These are phyloP conservation scores for Colletotrichum agaves DNA, from an alignment of 2,329 filamentous ascomycete genomes.

Conservation along the genomic window DNA sequence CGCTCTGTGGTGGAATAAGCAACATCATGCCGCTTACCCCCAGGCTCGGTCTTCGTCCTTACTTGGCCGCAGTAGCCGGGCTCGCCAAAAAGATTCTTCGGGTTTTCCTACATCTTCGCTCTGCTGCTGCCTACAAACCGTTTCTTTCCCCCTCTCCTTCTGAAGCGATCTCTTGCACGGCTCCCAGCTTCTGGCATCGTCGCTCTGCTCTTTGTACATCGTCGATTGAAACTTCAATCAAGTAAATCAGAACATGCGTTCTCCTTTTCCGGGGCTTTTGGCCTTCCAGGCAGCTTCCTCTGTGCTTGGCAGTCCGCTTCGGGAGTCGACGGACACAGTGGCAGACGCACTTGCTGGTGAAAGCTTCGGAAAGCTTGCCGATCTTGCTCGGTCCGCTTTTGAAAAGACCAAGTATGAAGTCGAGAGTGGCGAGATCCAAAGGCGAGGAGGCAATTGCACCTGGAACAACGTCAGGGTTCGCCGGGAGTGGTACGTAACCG, in stretches of 20 bases:
- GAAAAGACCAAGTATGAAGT: slow-evolving; percentile 41
- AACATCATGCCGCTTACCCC: not conserved
- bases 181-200: no score
- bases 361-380: slow-evolving; percentile 14
- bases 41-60: not conserved
- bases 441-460: slow-evolving; percentile 41
- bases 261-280: slow-evolving; percentile 35
- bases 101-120: not conserved
- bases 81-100: not conserved
- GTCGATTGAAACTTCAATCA: slow-evolving; percentile 41
- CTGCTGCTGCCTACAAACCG: not conserved
- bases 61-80: not conserved
- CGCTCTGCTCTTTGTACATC: no score
- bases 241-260: slow-evolving; percentile 35
- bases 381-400: slow-evolving; percentile 39
- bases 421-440: slow-evolving; percentile 34
- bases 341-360: not conserved
- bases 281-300: slow-evolving; percentile 33
- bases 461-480: slow-evolving; percentile 44
- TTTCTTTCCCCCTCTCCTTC: not conserved
- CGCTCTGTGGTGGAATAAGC: not conserved
- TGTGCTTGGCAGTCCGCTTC: slow-evolving; percentile 22
- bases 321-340: not conserved
- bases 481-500: slow-evolving; percentile 44
- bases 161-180: not conserved